Conservation (phyloP, 2,329 filamentous ascomycete genomes). For the Colletotrichum chrysophilum region DNA sequence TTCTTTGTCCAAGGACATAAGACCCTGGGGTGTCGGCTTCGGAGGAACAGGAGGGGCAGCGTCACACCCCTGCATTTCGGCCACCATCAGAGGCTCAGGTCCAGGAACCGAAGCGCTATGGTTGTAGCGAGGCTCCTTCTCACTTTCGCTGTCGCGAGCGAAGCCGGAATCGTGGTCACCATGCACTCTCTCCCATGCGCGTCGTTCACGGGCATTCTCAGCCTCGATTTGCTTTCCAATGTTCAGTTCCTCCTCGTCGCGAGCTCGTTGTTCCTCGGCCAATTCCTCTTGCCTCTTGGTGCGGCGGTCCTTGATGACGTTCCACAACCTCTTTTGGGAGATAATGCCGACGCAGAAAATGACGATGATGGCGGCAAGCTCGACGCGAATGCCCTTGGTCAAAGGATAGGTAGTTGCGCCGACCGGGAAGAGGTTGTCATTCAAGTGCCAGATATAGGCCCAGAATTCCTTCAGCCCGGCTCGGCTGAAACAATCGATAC, state of each 20-base stretch:
- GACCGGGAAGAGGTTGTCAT: slow-evolving; percentile 79
- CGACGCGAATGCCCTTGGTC: slow-evolving; percentile 84
- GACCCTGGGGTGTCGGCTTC: slow-evolving; percentile 36
- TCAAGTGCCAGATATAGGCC: slow-evolving; percentile 88
- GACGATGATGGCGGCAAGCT: slow-evolving; percentile 79
- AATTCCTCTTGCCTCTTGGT: slow-evolving; percentile 55
- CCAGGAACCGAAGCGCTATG: slow-evolving; percentile 24
- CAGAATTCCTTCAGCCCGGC: slow-evolving; percentile 97
- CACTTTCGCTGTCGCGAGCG: slow-evolving; percentile 52
- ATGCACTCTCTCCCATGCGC: slow-evolving; percentile 80
- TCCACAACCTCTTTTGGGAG: slow-evolving; percentile 88
- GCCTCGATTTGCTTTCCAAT: slow-evolving; percentile 71
- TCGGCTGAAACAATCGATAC: slow-evolving; percentile 87
- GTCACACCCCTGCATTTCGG: slow-evolving; percentile 46
- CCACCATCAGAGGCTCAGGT: slow-evolving; percentile 38
- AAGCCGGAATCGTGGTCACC: slow-evolving; percentile 62
- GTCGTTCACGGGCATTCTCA: slow-evolving; percentile 64
- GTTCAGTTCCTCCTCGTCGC: slow-evolving; percentile 71
- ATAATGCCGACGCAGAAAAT: slow-evolving; percentile 77
- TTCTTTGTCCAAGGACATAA: slow-evolving; percentile 46
- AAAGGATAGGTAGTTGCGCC: slow-evolving; percentile 81
- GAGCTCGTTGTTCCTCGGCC: slow-evolving; percentile 55
- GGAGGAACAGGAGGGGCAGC: slow-evolving; percentile 25
- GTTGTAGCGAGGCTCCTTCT: slow-evolving; percentile 38
- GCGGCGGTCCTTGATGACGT: slow-evolving; percentile 70